phyloP scores from a whole-genome alignment of 345 rosid genomes.

The Eucalyptus tenuipes region DNA sequence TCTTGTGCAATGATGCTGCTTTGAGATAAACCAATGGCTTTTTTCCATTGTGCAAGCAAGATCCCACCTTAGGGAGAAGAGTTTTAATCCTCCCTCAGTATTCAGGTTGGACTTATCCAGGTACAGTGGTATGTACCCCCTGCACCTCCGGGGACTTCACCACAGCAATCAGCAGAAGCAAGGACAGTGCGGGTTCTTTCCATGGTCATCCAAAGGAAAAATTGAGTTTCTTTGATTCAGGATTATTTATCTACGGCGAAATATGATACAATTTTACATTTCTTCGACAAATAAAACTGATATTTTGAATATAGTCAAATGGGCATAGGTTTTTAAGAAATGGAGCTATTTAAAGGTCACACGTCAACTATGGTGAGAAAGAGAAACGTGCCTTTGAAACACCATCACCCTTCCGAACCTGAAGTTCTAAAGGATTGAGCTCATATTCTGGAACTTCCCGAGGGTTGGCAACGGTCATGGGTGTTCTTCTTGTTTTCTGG shows the following conservation, averaged over 20 bases:
- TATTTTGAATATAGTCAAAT: neutral
- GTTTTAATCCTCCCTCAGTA: neutral
- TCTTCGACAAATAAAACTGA: neutral
- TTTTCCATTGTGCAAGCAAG: neutral
- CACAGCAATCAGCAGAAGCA: neutral
- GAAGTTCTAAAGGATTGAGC: slow-evolving; percentile 90
- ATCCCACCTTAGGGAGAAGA: neutral
- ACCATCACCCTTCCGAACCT: slow-evolving; percentile 75
- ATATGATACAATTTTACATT: neutral
- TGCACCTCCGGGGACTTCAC: neutral
- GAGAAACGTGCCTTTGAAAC: slow-evolving; percentile 48
- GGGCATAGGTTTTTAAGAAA: neutral
- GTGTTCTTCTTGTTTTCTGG: slow-evolving; percentile 91
- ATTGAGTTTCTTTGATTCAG: neutral
- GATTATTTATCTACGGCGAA: neutral
- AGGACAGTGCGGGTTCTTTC: rapidly evolving
- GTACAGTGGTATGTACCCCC: neutral
- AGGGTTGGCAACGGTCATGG: slow-evolving; percentile 88
- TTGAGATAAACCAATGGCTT: neutral
- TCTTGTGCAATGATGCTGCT: neutral
- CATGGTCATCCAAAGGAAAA: rapidly evolving
- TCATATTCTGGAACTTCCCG: slow-evolving; percentile 92
- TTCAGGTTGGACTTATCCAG: neutral
- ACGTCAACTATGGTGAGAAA: neutral
- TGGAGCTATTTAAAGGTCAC: neutral